These are phyloP conservation scores for Nemania sp. DNA, from an alignment of 2,329 filamentous ascomycete species.

Conservation along the genomic window DNA sequence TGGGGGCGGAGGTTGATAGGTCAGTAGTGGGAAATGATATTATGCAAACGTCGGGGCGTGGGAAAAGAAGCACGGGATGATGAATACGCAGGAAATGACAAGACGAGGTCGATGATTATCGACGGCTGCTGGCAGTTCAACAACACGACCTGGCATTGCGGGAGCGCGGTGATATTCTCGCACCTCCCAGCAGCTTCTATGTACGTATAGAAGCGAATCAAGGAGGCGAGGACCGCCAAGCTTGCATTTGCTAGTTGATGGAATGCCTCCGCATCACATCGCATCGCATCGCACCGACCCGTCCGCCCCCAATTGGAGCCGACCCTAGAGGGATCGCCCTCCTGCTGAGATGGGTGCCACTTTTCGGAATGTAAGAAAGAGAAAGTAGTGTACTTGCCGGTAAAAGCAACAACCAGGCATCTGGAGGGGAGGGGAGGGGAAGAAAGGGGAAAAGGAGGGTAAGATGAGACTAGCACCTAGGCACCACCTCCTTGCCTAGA, in stretches of 20 bases:
- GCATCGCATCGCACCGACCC: constrained; percentile 42
- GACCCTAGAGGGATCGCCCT: constrained; percentile 24
- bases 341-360: constrained; percentile 14
- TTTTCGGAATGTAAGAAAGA: constrained; percentile 22
- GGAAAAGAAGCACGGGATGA: not conserved
- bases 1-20: not conserved
- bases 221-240: constrained; percentile 27
- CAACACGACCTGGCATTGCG: not conserved
- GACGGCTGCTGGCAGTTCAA: not conserved
- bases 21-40: constrained; percentile 1
- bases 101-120: constrained; percentile 1
- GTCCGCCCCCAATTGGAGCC: constrained; percentile 22
- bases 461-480: constrained; percentile 25
- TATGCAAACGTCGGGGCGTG: not conserved
- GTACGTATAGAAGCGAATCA: constrained; percentile 1
- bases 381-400: constrained; percentile 3
- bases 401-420: constrained; percentile 3
- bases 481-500: constrained; percentile 8
- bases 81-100: not conserved
- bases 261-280: too few relatives aligned
- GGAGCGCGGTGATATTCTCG: not conserved
- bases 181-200: not conserved
- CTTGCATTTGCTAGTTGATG: constrained; percentile 18
- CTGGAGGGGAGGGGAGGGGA: too few relatives aligned
- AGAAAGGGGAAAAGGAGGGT: constrained; percentile 16